A percentile compares a stretch with the other conserved stretches of the same genome.
These are phyloP conservation scores for Scheffersomyces cryptocercus DNA, from an alignment of 1,139 yeast genomes.

Conservation along the genomic window DNA sequence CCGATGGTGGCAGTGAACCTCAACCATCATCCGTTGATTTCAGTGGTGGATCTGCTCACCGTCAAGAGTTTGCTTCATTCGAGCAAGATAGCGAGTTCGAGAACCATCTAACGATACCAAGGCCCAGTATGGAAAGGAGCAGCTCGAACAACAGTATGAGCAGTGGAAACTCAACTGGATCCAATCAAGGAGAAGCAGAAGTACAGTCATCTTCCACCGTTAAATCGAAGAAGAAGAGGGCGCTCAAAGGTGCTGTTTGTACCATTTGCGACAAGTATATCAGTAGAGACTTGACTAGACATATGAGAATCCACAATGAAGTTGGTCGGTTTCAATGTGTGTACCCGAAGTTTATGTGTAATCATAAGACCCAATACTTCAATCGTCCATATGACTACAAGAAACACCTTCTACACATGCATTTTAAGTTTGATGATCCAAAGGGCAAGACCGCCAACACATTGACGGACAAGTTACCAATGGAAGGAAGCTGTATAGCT, in stretches of 20 bases:
- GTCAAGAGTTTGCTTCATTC: background rate
- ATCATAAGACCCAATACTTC: slow-evolving; percentile 46
- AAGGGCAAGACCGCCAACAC: slow-evolving; percentile 44
- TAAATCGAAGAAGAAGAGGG: slow-evolving; percentile 28
- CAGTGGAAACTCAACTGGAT: slow-evolving; percentile 7
- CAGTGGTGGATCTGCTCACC: background rate
- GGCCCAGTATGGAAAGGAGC: slow-evolving; percentile 16
- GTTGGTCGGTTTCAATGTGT: slow-evolving; percentile 50
- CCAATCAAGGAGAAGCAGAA: slow-evolving; percentile 4
- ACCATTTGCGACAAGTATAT: slow-evolving; percentile 44
- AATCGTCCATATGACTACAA: slow-evolving; percentile 52
- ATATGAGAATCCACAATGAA: slow-evolving; percentile 49
- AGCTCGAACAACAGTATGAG: slow-evolving; percentile 27
- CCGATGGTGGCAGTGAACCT: background rate
- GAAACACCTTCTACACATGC: slow-evolving; percentile 47
- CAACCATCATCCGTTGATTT: background rate
- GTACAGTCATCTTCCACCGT: background rate
- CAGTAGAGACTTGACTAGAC: slow-evolving; percentile 46
- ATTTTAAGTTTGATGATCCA: slow-evolving; percentile 47
- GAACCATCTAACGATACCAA: background rate
- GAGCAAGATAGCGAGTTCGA: background rate
- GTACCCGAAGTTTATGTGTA: slow-evolving; percentile 43
- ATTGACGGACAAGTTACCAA: slow-evolving; percentile 44
- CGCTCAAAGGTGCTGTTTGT: slow-evolving; percentile 42
- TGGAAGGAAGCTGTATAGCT: slow-evolving; percentile 40